Evolutionary conservation across 2,329 filamentous ascomycete genomes (phyloP).

Genomic region (Aspergillus ruber): DNA sequence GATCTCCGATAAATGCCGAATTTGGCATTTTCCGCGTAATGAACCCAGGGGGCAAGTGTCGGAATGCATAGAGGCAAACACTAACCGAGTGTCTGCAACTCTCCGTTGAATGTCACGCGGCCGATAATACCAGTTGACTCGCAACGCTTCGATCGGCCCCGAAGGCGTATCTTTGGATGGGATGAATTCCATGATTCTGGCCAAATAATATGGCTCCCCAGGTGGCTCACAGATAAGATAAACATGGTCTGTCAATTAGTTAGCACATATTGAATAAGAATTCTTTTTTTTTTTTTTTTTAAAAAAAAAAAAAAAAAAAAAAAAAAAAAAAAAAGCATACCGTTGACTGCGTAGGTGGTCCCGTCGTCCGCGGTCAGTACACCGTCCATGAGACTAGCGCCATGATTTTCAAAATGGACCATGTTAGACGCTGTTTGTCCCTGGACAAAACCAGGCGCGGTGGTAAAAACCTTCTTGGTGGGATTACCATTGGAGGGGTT

Average conservation of each 20-base stretch:
- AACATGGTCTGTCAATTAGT: constrained; percentile 57
- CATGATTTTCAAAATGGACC: constrained; percentile 74
- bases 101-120: constrained; percentile 93
- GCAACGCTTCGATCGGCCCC: constrained; percentile 73
- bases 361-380: constrained; percentile 86
- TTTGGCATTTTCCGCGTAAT: constrained; percentile 85
- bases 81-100: constrained; percentile 79
- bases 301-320: too few species aligned
- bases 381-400: constrained; percentile 63
- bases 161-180: constrained; percentile 68
- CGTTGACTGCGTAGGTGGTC: constrained; percentile 73
- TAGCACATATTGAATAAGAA: background rate
- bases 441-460: constrained; percentile 24
- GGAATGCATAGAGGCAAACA: constrained; percentile 98
- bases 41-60: constrained; percentile 90
- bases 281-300: too few species aligned
- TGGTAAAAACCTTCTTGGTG: constrained; percentile 32
- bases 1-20: constrained; percentile 83
- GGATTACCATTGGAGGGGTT: constrained; percentile 24
- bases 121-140: constrained; percentile 97
- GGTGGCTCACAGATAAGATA: constrained; percentile 97
- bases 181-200: constrained; percentile 96
- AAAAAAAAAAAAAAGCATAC: constrained; percentile 42
- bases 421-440: constrained; percentile 64
- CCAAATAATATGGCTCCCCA: constrained; percentile 95